These are phyloP conservation scores for Corchorus olitorius DNA, from an alignment of 345 rosid species.

Conservation along the genomic window DNA sequence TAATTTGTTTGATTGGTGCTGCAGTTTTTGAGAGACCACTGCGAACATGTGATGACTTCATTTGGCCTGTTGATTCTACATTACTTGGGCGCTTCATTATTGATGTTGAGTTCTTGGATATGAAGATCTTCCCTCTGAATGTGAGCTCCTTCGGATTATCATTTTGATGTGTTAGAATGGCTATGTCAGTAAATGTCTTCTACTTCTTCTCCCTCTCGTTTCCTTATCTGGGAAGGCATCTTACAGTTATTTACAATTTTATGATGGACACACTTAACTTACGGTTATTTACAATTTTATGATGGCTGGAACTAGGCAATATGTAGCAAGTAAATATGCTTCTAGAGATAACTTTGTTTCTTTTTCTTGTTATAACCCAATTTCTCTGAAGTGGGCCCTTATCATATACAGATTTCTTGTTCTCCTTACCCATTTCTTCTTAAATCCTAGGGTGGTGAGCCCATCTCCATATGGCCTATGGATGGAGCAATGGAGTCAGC, in stretches of 20 bases:
- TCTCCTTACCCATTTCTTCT: conserved; percentile 3
- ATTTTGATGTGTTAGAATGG: neutral
- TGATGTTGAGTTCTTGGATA: conserved; percentile 95
- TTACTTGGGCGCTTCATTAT: conserved; percentile 73
- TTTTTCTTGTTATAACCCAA: neutral
- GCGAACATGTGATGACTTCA: conserved; percentile 75
- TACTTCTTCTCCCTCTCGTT: neutral
- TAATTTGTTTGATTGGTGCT: conserved; percentile 19
- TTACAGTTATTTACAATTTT: neutral
- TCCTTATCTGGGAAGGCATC: neutral
- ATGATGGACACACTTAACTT: neutral
- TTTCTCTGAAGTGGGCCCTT: neutral
- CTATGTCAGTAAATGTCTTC: neutral
- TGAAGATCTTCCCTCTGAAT: conserved; percentile 64
- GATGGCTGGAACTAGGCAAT: neutral
- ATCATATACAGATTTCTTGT: neutral
- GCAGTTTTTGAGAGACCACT: conserved; percentile 76
- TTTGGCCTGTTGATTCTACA: conserved; percentile 73
- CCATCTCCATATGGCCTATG: conserved; percentile 70
- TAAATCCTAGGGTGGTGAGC: conserved; percentile 60
- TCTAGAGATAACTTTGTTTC: neutral
- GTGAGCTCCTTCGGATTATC: conserved; percentile 44
- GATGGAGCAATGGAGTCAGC: conserved; percentile 62
- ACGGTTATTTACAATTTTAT: neutral
- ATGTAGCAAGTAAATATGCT: neutral